Conservation (phyloP, 2,329 filamentous ascomycete species). For the Blumeria hordei region DNA sequence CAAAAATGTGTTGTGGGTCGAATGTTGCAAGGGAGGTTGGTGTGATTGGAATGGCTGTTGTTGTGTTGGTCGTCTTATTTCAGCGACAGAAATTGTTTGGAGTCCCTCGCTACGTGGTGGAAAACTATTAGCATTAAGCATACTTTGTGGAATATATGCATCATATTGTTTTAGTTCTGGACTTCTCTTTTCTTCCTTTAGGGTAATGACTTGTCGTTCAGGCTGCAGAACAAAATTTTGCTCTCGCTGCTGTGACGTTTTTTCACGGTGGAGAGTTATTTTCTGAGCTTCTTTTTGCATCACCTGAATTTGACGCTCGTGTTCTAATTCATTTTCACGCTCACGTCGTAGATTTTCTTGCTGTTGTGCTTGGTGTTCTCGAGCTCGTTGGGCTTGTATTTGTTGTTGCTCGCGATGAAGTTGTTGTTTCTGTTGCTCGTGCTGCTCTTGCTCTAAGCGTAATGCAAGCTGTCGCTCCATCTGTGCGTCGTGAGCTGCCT, state of each 20-base stretch:
- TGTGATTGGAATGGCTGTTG: slow-evolving; percentile 12
- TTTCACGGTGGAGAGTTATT: neutral
- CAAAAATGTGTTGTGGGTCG: slow-evolving; percentile 7
- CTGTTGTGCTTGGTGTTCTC: slow-evolving; percentile 2
- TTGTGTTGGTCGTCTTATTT: slow-evolving; percentile 8
- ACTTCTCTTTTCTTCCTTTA: slow-evolving; percentile 14
- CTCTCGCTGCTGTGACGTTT: neutral
- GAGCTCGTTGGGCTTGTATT: slow-evolving; percentile 1
- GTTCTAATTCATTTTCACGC: neutral
- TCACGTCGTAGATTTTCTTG: slow-evolving; percentile 4
- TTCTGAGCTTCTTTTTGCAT: slow-evolving; percentile 3
- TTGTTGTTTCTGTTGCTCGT: slow-evolving; percentile 8
- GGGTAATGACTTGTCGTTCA: slow-evolving; percentile 5
- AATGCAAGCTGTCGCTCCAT: slow-evolving; percentile 12
- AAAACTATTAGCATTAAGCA: slow-evolving; percentile 6
- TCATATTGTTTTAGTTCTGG: slow-evolving; percentile 16
- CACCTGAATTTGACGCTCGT: slow-evolving; percentile 2
- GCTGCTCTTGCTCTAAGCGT: slow-evolving; percentile 9
- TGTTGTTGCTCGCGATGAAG: slow-evolving; percentile 6
- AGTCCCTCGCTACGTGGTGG: slow-evolving; percentile 10
- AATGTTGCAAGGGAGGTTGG: slow-evolving; percentile 9
- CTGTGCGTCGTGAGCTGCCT: slow-evolving; percentile 13
- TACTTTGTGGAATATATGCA: slow-evolving; percentile 8
- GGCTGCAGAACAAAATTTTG: slow-evolving; percentile 3
- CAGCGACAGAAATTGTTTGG: slow-evolving; percentile 3